Base-by-base conservation (phyloP, 148 eudicot genomes). In the Rhododendron ferrugineum region DNA sequence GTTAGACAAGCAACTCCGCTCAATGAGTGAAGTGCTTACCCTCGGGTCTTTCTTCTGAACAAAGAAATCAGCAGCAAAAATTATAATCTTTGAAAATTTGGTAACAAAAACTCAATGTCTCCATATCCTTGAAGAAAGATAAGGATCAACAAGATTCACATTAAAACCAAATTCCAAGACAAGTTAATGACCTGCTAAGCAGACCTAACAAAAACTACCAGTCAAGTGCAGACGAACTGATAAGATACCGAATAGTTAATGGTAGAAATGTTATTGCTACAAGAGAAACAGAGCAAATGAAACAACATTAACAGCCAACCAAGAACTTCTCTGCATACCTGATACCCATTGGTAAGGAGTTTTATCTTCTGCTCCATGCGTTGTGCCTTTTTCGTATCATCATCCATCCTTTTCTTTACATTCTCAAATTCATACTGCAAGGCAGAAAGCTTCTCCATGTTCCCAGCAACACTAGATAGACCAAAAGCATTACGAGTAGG, bases 361-460 rank as follows among this genome's bases (percentile, higher is more conserved):
- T 93, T 92, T 58, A 97, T 92, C 91, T 94, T 97, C 92, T 93
- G 92, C 88, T 97, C 99, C 78, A 90, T 92, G 70, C 92, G 91
- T 80, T 91, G 93, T 46, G 99, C 99, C 92, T 94, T 97, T 86
- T 93, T 97, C 84, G 92, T 89, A 87, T 95, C 98, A 86, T 97
- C 99, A 84, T 94, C 98, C 95, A 93, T 91, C 89, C 88, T 97
- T 87, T 92, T 93, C 91, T 95, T 97, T 50, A 97, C 98, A 89
- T 88, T 92, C 80, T 93, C 98, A 88, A 95, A 95, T 80, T 97
- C 99, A 88, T 85, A 89, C 85, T 95, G 99, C 81, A 95, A 84
- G 36, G 99, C 98, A 54, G 94, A 87, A 88, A 97, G 88, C 87
- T 94, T 97, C 86, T 97, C 99, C 82, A 82, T 84, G 86, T 92